These are phyloP conservation scores for Cerrena zonata DNA, from an alignment of 1,284 basidiomycete genomes.

Conservation along the genomic window DNA sequence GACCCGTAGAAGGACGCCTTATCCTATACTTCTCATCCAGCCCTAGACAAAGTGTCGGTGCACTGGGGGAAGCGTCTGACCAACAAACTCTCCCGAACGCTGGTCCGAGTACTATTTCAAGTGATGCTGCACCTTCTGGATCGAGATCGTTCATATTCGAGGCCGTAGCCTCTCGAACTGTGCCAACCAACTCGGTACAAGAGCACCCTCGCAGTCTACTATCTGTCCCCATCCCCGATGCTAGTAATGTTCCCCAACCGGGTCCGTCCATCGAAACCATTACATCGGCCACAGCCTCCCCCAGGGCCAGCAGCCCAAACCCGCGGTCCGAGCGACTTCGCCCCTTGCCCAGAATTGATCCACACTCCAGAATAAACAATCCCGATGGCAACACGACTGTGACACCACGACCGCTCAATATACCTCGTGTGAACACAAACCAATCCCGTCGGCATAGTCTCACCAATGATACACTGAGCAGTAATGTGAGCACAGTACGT, in stretches of 20 bases:
- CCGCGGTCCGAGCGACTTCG: slow-evolving; percentile 64
- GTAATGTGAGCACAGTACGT: slow-evolving; percentile 26
- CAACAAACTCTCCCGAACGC: too few species aligned
- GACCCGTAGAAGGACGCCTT: slow-evolving; percentile 81
- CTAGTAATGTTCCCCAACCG: too few species aligned
- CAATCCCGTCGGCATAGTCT: slow-evolving; percentile 52
- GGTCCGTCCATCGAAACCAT: slow-evolving; percentile 13
- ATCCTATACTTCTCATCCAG: slow-evolving; percentile 75
- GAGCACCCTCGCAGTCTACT: slow-evolving; percentile 20
- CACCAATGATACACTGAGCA: slow-evolving; percentile 54
- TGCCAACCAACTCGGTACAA: slow-evolving; percentile 26
- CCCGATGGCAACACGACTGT: slow-evolving; percentile 83
- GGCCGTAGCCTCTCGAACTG: slow-evolving; percentile 36
- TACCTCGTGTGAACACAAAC: too few species aligned
- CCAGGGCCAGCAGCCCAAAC: slow-evolving; percentile 51
- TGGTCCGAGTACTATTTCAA: slow-evolving; percentile 49
- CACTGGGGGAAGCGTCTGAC: too few species aligned
- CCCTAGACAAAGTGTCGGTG: slow-evolving; percentile 46
- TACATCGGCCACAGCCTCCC: slow-evolving; percentile 9
- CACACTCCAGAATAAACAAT: slow-evolving; percentile 81
- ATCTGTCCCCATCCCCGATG: too few species aligned
- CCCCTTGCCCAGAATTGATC: slow-evolving; percentile 85
- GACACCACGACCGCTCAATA: slow-evolving; percentile 50
- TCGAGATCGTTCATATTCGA: slow-evolving; percentile 22
- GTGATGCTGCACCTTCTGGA: slow-evolving; percentile 26